Base-by-base conservation (phyloP, 1,139 yeast species). In the Saccharomyces hybrid region DNA sequence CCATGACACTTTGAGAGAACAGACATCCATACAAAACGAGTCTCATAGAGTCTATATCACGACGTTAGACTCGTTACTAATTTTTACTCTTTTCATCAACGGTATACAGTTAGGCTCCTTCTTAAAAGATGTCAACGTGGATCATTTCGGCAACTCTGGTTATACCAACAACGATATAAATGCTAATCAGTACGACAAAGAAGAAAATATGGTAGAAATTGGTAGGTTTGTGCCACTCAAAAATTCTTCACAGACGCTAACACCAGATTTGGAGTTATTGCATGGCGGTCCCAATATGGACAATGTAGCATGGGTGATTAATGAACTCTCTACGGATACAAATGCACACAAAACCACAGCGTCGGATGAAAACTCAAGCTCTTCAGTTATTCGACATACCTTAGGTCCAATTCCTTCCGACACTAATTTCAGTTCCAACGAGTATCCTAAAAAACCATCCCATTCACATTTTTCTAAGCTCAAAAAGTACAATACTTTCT, bases 231-330 rank as follows among this genome's bases (percentile, higher is more conserved):
- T 67, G 4, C 63, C 66, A 3, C 47, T 66, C 50, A 69, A 69
- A 53, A 58, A 62, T 51, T 68, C 71, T 3, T 61, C 69, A 3
- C 71, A 67, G 51, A 69, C 73, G 0, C 48, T 69, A 38, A 67
- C 69, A 3, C 69, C 71, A 11, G 65, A 63, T 26, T 57, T 64
- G 57, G 70, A 65, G 6, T 31, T 49, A 38, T 38, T 38, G 5
- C 23, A 38, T 16, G 44, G 44, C 11, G 13, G 25, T 16, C n/a
- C 44, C n/a, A 38, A 20, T 26, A 27, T 31, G 16, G 7, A 16
- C 11, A 11, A 13, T 2, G 44, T 38, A 38, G 44, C 44, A 5
- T 38, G 44, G 44, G 7, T 38, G 26, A 38, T 38, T 11, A 38
- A 38, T 38, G 44, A 38, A 16, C 26, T 38, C 44, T 38, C 44